Conservation (phyloP, 495 filamentous ascomycete species). For the Gamarada debralockiae region DNA sequence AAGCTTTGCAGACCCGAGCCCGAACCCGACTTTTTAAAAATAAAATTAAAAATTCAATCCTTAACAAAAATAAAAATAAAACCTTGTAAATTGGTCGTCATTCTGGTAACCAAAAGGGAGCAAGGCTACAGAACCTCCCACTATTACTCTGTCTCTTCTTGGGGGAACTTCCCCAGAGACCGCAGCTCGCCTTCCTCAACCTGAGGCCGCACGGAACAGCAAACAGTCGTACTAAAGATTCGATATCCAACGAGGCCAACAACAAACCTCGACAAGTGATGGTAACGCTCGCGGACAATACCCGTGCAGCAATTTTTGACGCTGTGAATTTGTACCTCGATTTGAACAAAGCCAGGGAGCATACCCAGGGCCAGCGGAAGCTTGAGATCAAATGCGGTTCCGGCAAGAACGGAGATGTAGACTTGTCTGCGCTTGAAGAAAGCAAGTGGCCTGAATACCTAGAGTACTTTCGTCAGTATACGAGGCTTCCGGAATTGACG, state of each 20-base stretch:
- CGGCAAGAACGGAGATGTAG: slow-evolving; percentile 15
- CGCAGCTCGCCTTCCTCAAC: too few species aligned
- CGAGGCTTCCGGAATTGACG: slow-evolving; percentile 17
- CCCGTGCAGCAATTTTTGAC: slow-evolving; percentile 3
- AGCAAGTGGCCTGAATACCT: slow-evolving; percentile 11
- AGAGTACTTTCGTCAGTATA: slow-evolving; percentile 15
- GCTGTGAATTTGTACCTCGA: slow-evolving; percentile 10
- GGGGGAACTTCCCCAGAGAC: too few species aligned
- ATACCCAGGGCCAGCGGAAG: neutral
- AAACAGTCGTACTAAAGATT: slow-evolving; percentile 6
- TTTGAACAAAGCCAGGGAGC: neutral
- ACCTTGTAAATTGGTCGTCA: too few species aligned
- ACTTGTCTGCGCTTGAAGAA: slow-evolving; percentile 14
- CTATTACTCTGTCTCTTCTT: too few species aligned
- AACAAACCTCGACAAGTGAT: slow-evolving; percentile 2
- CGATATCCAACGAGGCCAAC: neutral
- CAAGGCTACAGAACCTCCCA: too few species aligned
- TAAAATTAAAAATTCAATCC: too few species aligned
- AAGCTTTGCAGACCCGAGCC: too few species aligned
- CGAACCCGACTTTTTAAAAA: too few species aligned
- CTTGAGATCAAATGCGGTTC: slow-evolving; percentile 11
- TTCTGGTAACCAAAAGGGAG: too few species aligned
- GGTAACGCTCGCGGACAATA: neutral
- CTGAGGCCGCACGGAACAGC: too few species aligned
- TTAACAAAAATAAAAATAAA: too few species aligned